These are phyloP conservation scores for Stagonosporopsis rhizophila DNA, from an alignment of 2,329 filamentous ascomycete genomes.

Conservation along the genomic window DNA sequence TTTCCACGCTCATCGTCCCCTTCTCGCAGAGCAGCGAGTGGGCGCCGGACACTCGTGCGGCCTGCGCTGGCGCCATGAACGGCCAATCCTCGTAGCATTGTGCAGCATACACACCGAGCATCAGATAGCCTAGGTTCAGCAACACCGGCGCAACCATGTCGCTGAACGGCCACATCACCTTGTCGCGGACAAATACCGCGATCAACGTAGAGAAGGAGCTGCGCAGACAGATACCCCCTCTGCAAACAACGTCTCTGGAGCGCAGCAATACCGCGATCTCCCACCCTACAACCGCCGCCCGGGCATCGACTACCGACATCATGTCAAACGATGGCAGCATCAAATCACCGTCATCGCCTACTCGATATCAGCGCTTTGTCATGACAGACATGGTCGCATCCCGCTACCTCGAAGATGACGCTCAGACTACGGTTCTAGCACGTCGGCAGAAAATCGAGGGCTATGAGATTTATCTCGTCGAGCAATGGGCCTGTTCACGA, in stretches of 20 bases:
- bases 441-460: conserved; percentile 74
- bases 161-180: conserved; percentile 16
- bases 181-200: conserved; percentile 20
- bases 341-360: conserved; percentile 36
- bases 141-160: conserved; percentile 12
- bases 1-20: conserved; percentile 12
- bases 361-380: conserved; percentile 64
- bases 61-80: conserved; percentile 33
- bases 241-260: conserved; percentile 34
- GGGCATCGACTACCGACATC: conserved; percentile 20
- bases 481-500: conserved; percentile 96
- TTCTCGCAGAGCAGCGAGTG: conserved; percentile 22
- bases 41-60: conserved; percentile 25
- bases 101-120: conserved; percentile 20
- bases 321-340: conserved; percentile 16
- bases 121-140: background rate
- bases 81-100: conserved; percentile 16
- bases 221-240: conserved; percentile 34
- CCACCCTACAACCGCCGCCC: conserved; percentile 19
- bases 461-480: conserved; percentile 92
- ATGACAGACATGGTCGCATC: conserved; percentile 72
- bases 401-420: conserved; percentile 81
- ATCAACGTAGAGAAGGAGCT: conserved; percentile 38
- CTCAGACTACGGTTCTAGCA: conserved; percentile 75
- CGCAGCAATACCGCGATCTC: conserved; percentile 25